Evolutionary conservation across 2,329 filamentous ascomycete species (phyloP).

Genomic region (Ophiocordyceps robertsii): DNA sequence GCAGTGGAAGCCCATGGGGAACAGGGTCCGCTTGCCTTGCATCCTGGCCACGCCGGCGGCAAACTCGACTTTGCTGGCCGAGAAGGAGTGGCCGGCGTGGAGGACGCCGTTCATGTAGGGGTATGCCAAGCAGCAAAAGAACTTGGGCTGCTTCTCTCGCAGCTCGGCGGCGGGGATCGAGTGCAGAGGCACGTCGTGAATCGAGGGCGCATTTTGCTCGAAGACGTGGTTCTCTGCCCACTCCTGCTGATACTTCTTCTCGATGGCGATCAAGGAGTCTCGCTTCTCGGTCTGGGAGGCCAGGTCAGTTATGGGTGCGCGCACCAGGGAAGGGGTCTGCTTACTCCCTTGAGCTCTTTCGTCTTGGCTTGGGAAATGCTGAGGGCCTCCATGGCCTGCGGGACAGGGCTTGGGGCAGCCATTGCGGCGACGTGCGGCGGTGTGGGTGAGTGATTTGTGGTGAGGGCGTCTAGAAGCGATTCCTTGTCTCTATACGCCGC

Average conservation of each 20-base stretch:
- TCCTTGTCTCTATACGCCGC: neutral
- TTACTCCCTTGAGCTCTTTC: slow-evolving; percentile 45
- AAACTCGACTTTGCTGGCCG: slow-evolving; percentile 87
- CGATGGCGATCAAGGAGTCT: slow-evolving; percentile 65
- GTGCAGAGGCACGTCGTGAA: slow-evolving; percentile 61
- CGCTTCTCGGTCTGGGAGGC: slow-evolving; percentile 62
- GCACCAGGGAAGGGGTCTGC: slow-evolving; percentile 9
- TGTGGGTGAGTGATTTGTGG: neutral
- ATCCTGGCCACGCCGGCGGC: slow-evolving; percentile 75
- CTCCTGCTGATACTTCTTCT: slow-evolving; percentile 85
- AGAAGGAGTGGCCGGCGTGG: slow-evolving; percentile 88
- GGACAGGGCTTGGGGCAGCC: slow-evolving; percentile 25
- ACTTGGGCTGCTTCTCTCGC: slow-evolving; percentile 75
- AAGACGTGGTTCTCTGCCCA: slow-evolving; percentile 46
- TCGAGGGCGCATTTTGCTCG: slow-evolving; percentile 71
- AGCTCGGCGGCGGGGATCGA: slow-evolving; percentile 62
- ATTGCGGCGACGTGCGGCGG: slow-evolving; percentile 16
- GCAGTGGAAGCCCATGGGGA: slow-evolving; percentile 83
- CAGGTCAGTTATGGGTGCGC: neutral
- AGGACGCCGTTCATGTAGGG: slow-evolving; percentile 76
- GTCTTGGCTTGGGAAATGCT: slow-evolving; percentile 36
- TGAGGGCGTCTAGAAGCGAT: neutral
- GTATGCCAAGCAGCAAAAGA: slow-evolving; percentile 52
- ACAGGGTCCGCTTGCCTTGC: slow-evolving; percentile 77
- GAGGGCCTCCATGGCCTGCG: slow-evolving; percentile 36